A percentile compares a stretch with the other conserved stretches of the same genome.
These are phyloP conservation scores for Naganishia liquefaciens DNA, from an alignment of 1,284 basidiomycete species.

Conservation along the genomic window DNA sequence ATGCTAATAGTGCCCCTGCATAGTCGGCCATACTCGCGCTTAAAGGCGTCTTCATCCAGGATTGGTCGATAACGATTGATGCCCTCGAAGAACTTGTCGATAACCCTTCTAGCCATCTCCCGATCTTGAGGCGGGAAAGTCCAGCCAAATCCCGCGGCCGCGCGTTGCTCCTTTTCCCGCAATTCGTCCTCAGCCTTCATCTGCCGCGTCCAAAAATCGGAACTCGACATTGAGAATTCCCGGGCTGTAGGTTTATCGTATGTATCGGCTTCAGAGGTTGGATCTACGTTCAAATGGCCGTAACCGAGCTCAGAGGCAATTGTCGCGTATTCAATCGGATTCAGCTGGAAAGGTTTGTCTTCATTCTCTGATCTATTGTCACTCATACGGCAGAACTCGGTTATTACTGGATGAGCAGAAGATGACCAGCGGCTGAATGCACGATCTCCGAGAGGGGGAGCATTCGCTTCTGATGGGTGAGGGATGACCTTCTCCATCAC, in stretches of 20 bases:
- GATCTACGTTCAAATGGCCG: not conserved
- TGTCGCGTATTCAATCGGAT: not conserved
- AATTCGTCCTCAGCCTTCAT: constrained; percentile 4
- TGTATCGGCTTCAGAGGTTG: not conserved
- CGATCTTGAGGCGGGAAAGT: constrained; percentile 10
- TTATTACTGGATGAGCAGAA: constrained; percentile 8
- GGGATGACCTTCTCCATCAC: too few relatives aligned
- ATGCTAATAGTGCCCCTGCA: not conserved
- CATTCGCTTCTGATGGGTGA: too few relatives aligned
- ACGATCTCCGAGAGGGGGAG: too few relatives aligned
- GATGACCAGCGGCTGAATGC: not conserved
- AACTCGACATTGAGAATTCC: not conserved
- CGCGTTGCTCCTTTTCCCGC: constrained; percentile 5
- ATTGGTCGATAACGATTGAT: constrained; percentile 15
- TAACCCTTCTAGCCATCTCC: constrained; percentile 24
- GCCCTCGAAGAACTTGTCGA: constrained; percentile 16
- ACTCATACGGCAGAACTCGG: not conserved
- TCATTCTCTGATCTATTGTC: not conserved
- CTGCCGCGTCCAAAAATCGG: constrained; percentile 11
- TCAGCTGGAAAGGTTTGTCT: constrained; percentile 6
- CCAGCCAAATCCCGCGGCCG: not conserved
- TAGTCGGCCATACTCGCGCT: constrained; percentile 17
- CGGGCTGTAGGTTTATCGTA: not conserved
- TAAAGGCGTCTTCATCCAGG: constrained; percentile 7
- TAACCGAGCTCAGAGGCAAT: constrained; percentile 17